Base-by-base conservation (phyloP, 768 basidiomycete species). In the Tricholoma saponaceum region DNA sequence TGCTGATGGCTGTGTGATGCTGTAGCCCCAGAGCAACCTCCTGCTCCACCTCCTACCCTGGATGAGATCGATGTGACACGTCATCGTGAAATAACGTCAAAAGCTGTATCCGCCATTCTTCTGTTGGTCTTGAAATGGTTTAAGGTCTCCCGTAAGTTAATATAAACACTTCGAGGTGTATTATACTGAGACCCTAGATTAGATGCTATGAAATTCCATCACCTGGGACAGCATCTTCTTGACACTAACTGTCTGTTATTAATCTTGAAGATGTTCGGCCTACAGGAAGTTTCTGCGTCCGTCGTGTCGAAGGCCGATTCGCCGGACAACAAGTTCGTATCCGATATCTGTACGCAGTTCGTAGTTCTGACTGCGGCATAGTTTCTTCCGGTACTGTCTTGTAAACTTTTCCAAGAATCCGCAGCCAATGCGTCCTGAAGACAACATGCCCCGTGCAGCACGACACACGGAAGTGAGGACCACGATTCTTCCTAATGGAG, bases 171-270 rank as follows among this genome's bases (percentile, higher is more conserved):
- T 25, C 22, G 55, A 47, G 16, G 7, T 6, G 26, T 18, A 16
- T 44, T 1, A 47, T 26, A 30, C 20, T 60, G 28, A 53, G 46
- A 58, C 7, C 14, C 39, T 22, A 25, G 52, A 35, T 37, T 55
- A 98, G 96, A 98, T 73, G 86, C 89, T 18, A 95, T 99, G 90
- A 98, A 99, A 69, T 98, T 97, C 68, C 95, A 99, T 71, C 94
- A 98, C 70, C 80, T 99, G 22, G 94, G 94, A n/a, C 95, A 96
- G 70, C 83, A 93, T 32, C 76, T 99, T 7, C 84, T 99, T 44
- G 96, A 98, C 64, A 95, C 94, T 22, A 98, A 98, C 66, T 96
- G 95, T 68, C 73, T 98, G 12, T 76, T 98, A 28, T 79, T 98
- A 28, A 92, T 98, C 51, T 75, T 99, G 64, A 98, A 98, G 77